Percentiles rank a stretch among this genome's conserved stretches.
Conservation (phyloP, 2,329 filamentous ascomycete genomes). For the Colletotrichum agaves region DNA sequence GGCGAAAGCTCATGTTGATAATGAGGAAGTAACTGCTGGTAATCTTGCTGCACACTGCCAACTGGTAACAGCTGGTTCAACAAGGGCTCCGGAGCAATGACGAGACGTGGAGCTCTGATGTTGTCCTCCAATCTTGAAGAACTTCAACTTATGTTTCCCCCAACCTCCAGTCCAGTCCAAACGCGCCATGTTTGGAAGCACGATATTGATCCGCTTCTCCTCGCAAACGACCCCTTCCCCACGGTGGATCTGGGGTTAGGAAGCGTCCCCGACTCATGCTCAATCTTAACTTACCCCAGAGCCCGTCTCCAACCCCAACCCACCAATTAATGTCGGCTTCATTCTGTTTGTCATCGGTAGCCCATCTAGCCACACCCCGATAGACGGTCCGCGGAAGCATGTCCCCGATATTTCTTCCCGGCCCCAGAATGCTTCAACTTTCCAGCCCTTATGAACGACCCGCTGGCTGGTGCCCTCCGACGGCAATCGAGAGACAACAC, state of each 20-base stretch:
- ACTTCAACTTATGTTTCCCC: not conserved
- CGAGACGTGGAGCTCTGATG: no score
- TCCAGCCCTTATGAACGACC: constrained; percentile 14
- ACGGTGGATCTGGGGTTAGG: constrained; percentile 17
- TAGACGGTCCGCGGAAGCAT: not conserved
- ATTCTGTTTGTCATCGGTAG: constrained; percentile 32
- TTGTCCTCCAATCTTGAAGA: no score
- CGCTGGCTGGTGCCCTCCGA: not conserved
- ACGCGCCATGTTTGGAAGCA: no score
- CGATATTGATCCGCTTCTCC: not conserved
- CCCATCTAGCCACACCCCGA: constrained; percentile 2
- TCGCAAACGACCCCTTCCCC: not conserved
- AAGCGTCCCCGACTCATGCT: not conserved
- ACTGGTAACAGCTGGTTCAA: no score
- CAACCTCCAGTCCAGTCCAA: not conserved
- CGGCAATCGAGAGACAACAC: not conserved
- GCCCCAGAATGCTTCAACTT: not conserved
- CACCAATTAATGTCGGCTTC: constrained; percentile 18
- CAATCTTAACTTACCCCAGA: not conserved
- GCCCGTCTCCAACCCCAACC: constrained; percentile 20
- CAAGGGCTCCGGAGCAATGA: no score
- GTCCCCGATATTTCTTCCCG: constrained; percentile 1
- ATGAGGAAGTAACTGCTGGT: no score
- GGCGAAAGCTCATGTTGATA: no score
- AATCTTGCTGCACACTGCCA: no score